phyloP scores from a whole-genome alignment of 768 basidiomycete species.

The Mycena filopes region DNA sequence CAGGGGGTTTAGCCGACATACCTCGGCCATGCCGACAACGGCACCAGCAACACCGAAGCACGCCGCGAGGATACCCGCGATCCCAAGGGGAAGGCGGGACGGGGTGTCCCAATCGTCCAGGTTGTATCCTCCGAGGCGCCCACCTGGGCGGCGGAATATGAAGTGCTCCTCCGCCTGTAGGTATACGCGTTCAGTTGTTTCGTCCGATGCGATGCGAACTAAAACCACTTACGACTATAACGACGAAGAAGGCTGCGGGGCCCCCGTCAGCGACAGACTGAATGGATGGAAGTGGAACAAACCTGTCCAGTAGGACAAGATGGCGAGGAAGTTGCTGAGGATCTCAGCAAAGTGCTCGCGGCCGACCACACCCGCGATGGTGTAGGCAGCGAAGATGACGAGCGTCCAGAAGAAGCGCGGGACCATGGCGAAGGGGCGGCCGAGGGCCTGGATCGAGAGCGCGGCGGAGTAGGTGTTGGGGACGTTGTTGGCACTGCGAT shows the following conservation, averaged over 20 bases:
- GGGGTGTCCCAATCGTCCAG: constrained; percentile 59
- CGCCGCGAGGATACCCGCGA: constrained; percentile 59
- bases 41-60: constrained; percentile 60
- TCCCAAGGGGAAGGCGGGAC: constrained; percentile 56
- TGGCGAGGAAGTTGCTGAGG: constrained; percentile 53
- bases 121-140: constrained; percentile 61
- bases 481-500: constrained; percentile 49
- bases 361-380: constrained; percentile 52
- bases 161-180: constrained; percentile 52
- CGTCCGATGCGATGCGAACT: too few species aligned
- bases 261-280: too few species aligned
- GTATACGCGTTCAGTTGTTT: too few species aligned
- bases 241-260: constrained; percentile 51
- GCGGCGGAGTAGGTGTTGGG: constrained; percentile 59
- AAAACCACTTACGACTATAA: constrained; percentile 44
- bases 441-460: constrained; percentile 57
- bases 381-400: constrained; percentile 50
- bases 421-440: constrained; percentile 53
- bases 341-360: constrained; percentile 57
- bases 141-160: constrained; percentile 53
- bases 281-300: too few species aligned
- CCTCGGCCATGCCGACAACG: constrained; percentile 63
- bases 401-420: constrained; percentile 60
- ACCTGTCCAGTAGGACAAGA: constrained; percentile 55
- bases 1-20: constrained; percentile 9